Percentiles rank a stretch among this genome's conserved stretches.
These are phyloP conservation scores for Trypanosoma boissoni DNA, from an alignment of 208 protist genomes.

Conservation along the genomic window DNA sequence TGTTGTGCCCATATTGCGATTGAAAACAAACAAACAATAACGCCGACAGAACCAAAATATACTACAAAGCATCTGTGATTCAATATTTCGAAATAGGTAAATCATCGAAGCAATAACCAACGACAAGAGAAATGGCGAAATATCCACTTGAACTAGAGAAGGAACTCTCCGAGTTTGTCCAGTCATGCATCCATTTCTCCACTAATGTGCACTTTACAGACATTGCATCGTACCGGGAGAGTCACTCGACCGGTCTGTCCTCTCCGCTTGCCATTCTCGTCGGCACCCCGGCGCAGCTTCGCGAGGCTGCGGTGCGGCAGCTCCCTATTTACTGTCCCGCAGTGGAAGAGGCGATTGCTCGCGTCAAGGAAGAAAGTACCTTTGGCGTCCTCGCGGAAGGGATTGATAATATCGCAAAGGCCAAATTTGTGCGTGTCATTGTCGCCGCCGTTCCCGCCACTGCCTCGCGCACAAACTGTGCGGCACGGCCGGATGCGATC, in stretches of 20 bases:
- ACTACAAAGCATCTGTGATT: too few species aligned
- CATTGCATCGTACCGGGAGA: slow-evolving; percentile 21
- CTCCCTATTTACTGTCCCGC: slow-evolving; percentile 51
- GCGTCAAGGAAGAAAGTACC: slow-evolving; percentile 36
- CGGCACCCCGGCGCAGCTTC: slow-evolving; percentile 42
- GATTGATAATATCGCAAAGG: slow-evolving; percentile 12
- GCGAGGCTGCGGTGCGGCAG: slow-evolving; percentile 31
- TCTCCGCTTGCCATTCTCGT: slow-evolving; percentile 49
- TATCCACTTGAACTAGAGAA: slow-evolving; percentile 35
- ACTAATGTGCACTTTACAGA: slow-evolving; percentile 59
- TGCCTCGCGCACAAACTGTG: slow-evolving; percentile 66
- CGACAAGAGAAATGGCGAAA: slow-evolving; percentile 22
- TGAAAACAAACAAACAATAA: background rate
- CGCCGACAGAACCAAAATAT: too few species aligned
- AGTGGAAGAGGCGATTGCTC: slow-evolving; percentile 53
- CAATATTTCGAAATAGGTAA: too few species aligned
- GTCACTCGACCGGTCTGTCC: background rate
- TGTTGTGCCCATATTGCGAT: background rate
- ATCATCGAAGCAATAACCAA: too few species aligned
- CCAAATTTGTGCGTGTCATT: slow-evolving; percentile 33
- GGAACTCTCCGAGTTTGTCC: slow-evolving; percentile 38
- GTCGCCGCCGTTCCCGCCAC: slow-evolving; percentile 44
- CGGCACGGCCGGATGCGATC: slow-evolving; percentile 61
- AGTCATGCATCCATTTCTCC: slow-evolving; percentile 45
- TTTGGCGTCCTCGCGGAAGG: slow-evolving; percentile 25